These are phyloP conservation scores for Aspergillus bertholletiae DNA, from an alignment of 495 filamentous ascomycete species.

Conservation along the genomic window DNA sequence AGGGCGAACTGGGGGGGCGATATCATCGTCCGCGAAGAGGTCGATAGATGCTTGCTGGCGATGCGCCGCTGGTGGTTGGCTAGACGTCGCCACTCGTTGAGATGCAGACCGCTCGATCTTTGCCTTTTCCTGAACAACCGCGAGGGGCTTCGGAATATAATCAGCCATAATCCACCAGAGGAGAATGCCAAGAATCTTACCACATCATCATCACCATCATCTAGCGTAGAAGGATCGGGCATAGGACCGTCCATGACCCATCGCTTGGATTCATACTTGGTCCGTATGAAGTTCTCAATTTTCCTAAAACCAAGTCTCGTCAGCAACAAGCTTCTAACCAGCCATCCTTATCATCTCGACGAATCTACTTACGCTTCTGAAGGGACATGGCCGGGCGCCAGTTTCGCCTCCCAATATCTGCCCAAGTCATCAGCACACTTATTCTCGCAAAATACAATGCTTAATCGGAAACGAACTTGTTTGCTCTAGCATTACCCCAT, in stretches of 20 bases:
- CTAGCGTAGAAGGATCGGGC: constrained; percentile 84
- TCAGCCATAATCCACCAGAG: constrained; percentile 10
- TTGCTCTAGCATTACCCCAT: constrained; percentile 94
- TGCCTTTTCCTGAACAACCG: constrained; percentile 69
- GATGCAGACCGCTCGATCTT: constrained; percentile 62
- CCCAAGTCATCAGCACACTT: constrained; percentile 16
- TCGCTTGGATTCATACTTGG: constrained; percentile 96
- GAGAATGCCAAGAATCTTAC: constrained; percentile 33
- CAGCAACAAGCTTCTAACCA: constrained; percentile 6
- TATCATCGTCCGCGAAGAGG: constrained; percentile 63
- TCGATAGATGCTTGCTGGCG: constrained; percentile 51
- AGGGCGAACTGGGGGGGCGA: constrained; percentile 59
- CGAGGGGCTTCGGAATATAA: constrained; percentile 53
- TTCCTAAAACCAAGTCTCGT: constrained; percentile 49
- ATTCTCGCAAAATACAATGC: constrained; percentile 4
- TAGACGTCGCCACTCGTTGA: constrained; percentile 40
- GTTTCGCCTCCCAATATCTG: constrained; percentile 92
- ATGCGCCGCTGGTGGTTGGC: constrained; percentile 37
- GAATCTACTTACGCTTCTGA: constrained; percentile 70
- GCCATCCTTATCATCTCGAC: constrained; percentile 1
- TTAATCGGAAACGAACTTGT: constrained; percentile 60
- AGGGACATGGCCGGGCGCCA: constrained; percentile 87
- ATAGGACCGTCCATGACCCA: constrained; percentile 98
- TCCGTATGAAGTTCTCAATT: constrained; percentile 98
- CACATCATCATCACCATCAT: constrained; percentile 80